phyloP scores from a whole-genome alignment of 768 basidiomycete genomes.

The Pleurotus cornucopiae region DNA sequence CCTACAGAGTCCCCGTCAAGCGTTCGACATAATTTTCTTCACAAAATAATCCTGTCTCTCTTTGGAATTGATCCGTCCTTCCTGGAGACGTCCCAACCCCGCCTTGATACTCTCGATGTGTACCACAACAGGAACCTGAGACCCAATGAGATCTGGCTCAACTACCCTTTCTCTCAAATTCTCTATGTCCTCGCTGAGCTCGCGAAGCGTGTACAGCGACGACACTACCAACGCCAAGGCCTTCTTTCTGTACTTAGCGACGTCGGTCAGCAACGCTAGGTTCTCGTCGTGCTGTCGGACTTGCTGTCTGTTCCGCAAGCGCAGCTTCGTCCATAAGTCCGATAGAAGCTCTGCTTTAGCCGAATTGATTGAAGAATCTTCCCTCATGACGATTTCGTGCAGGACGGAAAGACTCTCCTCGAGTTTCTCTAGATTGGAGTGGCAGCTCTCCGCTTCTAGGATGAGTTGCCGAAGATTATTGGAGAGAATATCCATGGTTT shows the following conservation, averaged over 20 bases:
- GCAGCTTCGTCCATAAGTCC: conserved; percentile 66
- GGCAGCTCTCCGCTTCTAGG: conserved; percentile 60
- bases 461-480: conserved; percentile 49
- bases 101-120: conserved; percentile 69
- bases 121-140: conserved; percentile 62
- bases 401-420: conserved; percentile 56
- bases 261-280: conserved; percentile 46
- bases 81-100: conserved; percentile 59
- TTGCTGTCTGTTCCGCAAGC: conserved; percentile 45
- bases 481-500: conserved; percentile 60
- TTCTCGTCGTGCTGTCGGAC: conserved; percentile 48
- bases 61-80: conserved; percentile 49
- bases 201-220: conserved; percentile 54
- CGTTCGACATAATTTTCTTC: conserved; percentile 11
- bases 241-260: conserved; percentile 54
- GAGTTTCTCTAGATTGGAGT: conserved; percentile 52
- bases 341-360: conserved; percentile 55
- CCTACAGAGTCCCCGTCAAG: too few species aligned
- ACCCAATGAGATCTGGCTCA: conserved; percentile 56
- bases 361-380: conserved; percentile 40
- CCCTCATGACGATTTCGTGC: conserved; percentile 56
- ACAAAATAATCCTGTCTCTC: conserved; percentile 29
- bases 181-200: conserved; percentile 72
- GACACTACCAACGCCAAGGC: conserved; percentile 64
- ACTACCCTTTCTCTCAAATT: conserved; percentile 71